Evolutionary conservation across 306 rosid species (phyloP).

Genomic region (Macrotyloma uniflorum): DNA sequence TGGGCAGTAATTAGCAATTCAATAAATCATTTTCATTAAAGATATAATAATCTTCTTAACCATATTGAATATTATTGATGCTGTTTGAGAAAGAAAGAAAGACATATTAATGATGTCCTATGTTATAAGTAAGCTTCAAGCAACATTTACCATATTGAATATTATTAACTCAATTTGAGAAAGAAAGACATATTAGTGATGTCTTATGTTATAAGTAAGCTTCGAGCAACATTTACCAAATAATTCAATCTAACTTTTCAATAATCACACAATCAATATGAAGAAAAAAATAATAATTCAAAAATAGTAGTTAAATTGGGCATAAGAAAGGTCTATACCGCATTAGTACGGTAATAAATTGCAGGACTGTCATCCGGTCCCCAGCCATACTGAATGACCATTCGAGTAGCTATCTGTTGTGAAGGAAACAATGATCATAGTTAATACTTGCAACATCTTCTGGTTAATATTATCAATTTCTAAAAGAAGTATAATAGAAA

Average conservation of each 20-base stretch:
- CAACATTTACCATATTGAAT: background rate
- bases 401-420: slow-evolving; percentile 90
- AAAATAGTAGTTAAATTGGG: slow-evolving; percentile 27
- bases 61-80: background rate
- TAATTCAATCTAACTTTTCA: slow-evolving; percentile 13
- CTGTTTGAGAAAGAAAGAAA: background rate
- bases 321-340: slow-evolving; percentile 66
- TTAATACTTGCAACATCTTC: slow-evolving; percentile 15
- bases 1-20: background rate
- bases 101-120: too few species aligned
- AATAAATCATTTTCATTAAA: background rate
- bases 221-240: slow-evolving; percentile 26
- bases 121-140: too few species aligned
- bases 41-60: background rate
- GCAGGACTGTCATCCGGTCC: slow-evolving; percentile 99
- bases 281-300: background rate
- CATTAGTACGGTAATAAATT: slow-evolving; percentile 73
- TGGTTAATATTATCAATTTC: slow-evolving; percentile 15
- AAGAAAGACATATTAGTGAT: background rate
- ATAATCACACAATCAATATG: slow-evolving; percentile 13
- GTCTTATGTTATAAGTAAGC: slow-evolving; percentile 4
- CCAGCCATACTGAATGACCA: slow-evolving; percentile 99
- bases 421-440: slow-evolving; percentile 23
- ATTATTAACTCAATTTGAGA: background rate
- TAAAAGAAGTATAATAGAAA: slow-evolving; percentile 21